Conservation (phyloP, 306 rosid species). For the Trifolium dubium region DNA sequence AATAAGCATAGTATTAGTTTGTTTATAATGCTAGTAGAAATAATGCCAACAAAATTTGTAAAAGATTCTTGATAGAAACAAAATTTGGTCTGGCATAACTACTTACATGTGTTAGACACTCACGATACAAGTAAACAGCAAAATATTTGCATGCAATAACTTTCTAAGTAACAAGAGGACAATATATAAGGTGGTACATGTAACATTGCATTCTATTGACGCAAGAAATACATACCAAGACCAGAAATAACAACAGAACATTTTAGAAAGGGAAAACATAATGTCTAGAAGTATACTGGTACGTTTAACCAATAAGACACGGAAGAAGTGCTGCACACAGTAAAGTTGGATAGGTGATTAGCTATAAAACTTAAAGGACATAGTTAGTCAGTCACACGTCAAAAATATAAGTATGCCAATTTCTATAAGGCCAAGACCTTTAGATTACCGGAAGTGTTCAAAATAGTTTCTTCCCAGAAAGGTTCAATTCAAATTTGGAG, state of each 20-base stretch:
- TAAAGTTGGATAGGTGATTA: too few species aligned
- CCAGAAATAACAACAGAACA: slow-evolving; percentile 18
- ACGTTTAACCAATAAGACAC: neutral
- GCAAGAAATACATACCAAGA: slow-evolving; percentile 13
- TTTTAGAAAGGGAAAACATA: neutral
- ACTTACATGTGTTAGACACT: neutral
- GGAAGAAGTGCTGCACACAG: neutral
- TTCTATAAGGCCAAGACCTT: neutral
- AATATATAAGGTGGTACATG: neutral
- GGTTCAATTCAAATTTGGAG: neutral
- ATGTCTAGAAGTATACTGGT: slow-evolving; percentile 1
- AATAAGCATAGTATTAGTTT: slow-evolving; percentile 3
- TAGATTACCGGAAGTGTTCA: neutral
- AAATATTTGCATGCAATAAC: neutral
- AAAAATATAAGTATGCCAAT: neutral
- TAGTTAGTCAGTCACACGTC: too few species aligned
- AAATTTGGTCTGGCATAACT: neutral
- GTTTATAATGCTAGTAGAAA: slow-evolving; percentile 7
- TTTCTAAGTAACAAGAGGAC: neutral
- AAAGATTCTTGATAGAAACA: neutral
- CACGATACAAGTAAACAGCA: neutral
- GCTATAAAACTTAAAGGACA: too few species aligned
- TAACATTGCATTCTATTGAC: slow-evolving; percentile 18
- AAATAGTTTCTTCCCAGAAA: slow-evolving; percentile 4
- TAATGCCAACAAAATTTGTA: neutral